Percentiles rank a stretch among this genome's conserved stretches.
Conservation (phyloP, 306 rosid species). For the Cucurbita pepo region DNA sequence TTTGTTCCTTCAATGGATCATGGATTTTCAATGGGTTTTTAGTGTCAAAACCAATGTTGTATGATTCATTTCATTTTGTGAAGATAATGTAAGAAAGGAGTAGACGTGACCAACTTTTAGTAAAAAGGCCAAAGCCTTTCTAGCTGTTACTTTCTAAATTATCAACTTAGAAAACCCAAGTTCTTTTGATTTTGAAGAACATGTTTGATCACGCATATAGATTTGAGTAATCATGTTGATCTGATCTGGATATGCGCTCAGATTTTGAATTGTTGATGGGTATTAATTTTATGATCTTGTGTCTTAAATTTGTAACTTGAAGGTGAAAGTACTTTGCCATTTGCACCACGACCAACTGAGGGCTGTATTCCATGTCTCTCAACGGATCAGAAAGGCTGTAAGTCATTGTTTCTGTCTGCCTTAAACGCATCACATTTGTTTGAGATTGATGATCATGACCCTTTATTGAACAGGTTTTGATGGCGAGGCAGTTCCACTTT, state of each 20-base stretch:
- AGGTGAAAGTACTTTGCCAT: constrained; percentile 81
- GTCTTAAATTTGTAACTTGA: constrained; percentile 11
- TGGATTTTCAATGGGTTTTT: neutral
- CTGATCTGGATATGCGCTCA: neutral
- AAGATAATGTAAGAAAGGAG: neutral
- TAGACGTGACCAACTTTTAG: neutral
- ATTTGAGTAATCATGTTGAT: neutral
- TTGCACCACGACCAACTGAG: constrained; percentile 87
- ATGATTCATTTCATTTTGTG: neutral
- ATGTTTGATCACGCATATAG: neutral
- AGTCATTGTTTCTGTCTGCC: constrained; percentile 16
- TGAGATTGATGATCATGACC: neutral
- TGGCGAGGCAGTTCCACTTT: constrained; percentile 81
- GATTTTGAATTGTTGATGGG: neutral
- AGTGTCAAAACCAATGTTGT: neutral
- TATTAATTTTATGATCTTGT: constrained; percentile 5
- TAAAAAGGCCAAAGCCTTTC: neutral
- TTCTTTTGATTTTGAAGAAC: neutral
- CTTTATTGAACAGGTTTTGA: constrained; percentile 30
- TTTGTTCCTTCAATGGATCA: neutral
- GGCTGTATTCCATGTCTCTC: constrained; percentile 87
- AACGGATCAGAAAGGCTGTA: constrained; percentile 66
- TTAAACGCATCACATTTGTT: neutral
- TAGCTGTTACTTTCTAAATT: neutral
- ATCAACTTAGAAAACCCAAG: neutral